Percentiles rank a stretch among this genome's conserved stretches.
Conservation (phyloP, 192 early-diverging fungal species). For the Radiomyces spectabilis region DNA sequence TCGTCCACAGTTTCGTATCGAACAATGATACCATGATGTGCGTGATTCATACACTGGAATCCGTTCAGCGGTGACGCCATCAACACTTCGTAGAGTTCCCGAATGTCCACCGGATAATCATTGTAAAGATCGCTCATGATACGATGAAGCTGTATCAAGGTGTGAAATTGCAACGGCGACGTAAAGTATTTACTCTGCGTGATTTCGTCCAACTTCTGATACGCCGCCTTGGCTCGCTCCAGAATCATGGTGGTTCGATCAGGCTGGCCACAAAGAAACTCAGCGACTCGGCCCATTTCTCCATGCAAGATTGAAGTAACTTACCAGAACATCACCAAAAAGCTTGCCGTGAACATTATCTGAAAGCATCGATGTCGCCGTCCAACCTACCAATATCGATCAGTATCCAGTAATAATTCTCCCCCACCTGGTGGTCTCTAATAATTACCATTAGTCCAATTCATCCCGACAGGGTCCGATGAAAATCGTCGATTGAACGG, state of each 20-base stretch:
- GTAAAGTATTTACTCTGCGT: conserved; percentile 7
- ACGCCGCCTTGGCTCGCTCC: conserved; percentile 13
- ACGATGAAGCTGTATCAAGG: conserved; percentile 19
- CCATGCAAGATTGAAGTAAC: too few species aligned
- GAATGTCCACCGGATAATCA: conserved; percentile 16
- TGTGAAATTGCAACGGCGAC: background rate
- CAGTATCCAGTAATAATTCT: too few species aligned
- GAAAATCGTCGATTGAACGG: background rate
- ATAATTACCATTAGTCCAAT: background rate
- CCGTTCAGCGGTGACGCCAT: background rate
- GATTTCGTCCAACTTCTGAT: conserved; percentile 16
- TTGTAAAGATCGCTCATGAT: conserved; percentile 22
- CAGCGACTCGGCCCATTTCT: background rate
- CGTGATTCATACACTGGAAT: conserved; percentile 24
- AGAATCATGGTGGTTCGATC: conserved; percentile 6
- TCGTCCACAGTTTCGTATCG: background rate
- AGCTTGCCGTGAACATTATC: background rate
- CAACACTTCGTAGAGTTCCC: conserved; percentile 21
- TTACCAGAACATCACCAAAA: background rate
- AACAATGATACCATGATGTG: conserved; percentile 12
- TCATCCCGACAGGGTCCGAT: background rate
- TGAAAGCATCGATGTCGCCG: background rate
- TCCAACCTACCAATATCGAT: background rate
- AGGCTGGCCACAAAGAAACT: background rate
- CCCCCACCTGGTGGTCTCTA: background rate